A percentile compares a stretch with the other conserved stretches of the same genome.
phyloP scores from a whole-genome alignment of 2,329 filamentous ascomycete species.

The Zymoseptoria crescenta region DNA sequence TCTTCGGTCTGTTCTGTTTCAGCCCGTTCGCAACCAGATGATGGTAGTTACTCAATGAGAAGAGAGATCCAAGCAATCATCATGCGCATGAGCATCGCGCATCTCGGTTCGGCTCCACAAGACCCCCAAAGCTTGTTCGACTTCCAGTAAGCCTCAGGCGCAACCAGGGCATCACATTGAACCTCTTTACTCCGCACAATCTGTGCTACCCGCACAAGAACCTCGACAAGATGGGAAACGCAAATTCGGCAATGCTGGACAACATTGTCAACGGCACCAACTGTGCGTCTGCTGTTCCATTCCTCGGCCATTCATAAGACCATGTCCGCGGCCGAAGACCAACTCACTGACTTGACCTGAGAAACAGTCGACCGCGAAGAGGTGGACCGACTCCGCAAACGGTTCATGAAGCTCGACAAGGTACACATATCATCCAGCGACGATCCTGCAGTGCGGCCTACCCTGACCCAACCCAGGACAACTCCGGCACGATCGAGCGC shows the following conservation, averaged over 20 bases:
- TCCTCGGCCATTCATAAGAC: neutral
- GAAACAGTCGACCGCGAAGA: slow-evolving; percentile 85
- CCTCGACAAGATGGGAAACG: slow-evolving; percentile 42
- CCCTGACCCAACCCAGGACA: slow-evolving; percentile 56
- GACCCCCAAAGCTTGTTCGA: neutral
- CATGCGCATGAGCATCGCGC: neutral
- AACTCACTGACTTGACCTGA: neutral
- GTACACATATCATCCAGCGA: slow-evolving; percentile 41
- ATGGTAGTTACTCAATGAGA: neutral
- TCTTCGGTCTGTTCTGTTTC: too few relatives aligned
- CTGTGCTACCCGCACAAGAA: neutral
- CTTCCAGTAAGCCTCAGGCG: neutral
- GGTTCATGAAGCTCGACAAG: slow-evolving; percentile 99
- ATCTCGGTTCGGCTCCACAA: neutral
- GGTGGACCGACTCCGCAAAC: slow-evolving; percentile 88
- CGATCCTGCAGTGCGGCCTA: neutral
- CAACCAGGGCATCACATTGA: neutral
- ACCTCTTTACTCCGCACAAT: neutral
- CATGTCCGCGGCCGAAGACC: neutral
- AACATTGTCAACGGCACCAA: slow-evolving; percentile 95
- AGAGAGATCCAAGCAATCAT: neutral
- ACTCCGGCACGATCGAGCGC: slow-evolving; percentile 95
- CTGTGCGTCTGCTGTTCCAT: slow-evolving; percentile 52
- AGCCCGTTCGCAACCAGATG: neutral
- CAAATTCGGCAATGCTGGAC: slow-evolving; percentile 68